These are phyloP conservation scores for Quambalaria eucalypti DNA, from an alignment of 1,284 basidiomycete species.

Conservation along the genomic window DNA sequence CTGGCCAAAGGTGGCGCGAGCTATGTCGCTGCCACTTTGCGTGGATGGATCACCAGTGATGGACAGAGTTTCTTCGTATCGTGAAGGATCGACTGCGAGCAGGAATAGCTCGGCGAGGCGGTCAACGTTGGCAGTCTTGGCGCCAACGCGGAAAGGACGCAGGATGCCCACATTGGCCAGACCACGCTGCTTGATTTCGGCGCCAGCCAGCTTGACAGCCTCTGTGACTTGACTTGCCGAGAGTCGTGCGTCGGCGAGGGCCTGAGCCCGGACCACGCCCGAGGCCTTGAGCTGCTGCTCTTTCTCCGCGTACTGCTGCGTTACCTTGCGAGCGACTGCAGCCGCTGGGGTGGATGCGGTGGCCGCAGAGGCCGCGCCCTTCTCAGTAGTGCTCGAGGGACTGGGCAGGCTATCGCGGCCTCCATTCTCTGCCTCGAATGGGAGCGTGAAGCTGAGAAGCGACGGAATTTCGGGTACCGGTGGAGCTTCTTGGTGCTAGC, in stretches of 20 bases:
- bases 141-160: constrained; percentile 27
- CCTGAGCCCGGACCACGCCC: not conserved
- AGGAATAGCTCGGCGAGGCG: constrained; percentile 30
- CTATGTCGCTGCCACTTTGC: constrained; percentile 8
- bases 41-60: constrained; percentile 12
- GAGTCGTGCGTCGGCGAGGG: not conserved
- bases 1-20: not conserved
- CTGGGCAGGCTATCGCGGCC: not conserved
- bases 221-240: not conserved
- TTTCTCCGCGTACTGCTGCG: not conserved
- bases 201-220: not conserved
- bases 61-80: constrained; percentile 21
- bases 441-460: not conserved
- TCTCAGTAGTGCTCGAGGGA: not conserved
- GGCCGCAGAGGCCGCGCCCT: not conserved
- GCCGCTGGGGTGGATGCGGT: not conserved
- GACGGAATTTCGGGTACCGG: not conserved
- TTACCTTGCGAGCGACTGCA: not conserved
- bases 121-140: constrained; percentile 14
- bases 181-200: constrained; percentile 8
- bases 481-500: not conserved
- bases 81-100: constrained; percentile 17
- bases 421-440: not conserved
- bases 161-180: constrained; percentile 33
- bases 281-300: not conserved